These are phyloP conservation scores for Ilyonectria destructans DNA, from an alignment of 2,329 filamentous ascomycete genomes.

Conservation along the genomic window DNA sequence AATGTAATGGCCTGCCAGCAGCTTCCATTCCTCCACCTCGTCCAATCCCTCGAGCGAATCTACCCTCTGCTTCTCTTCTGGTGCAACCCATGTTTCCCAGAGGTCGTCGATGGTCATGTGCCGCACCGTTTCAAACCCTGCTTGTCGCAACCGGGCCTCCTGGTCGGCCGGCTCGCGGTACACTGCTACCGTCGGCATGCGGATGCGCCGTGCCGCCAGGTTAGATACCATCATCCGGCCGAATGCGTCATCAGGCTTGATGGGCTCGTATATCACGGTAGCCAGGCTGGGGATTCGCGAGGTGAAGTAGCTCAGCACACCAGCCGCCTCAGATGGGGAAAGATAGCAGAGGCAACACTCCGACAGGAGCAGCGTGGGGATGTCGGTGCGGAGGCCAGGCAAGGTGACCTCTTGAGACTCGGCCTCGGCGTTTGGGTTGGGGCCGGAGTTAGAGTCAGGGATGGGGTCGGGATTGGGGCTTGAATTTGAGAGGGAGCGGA, in stretches of 20 bases:
- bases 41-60: conserved; percentile 89
- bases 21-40: conserved; percentile 94
- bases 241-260: conserved; percentile 87
- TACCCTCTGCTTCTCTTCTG: conserved; percentile 84
- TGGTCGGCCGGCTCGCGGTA: conserved; percentile 82
- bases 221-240: conserved; percentile 95
- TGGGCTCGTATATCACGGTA: conserved; percentile 90
- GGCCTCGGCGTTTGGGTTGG: not conserved
- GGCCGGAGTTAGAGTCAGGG: not conserved
- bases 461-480: not conserved
- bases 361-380: conserved; percentile 90
- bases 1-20: conserved; percentile 91
- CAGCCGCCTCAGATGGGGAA: conserved; percentile 73
- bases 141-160: conserved; percentile 73
- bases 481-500: conserved; percentile 70
- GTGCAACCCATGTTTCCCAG: conserved; percentile 82
- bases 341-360: conserved; percentile 98
- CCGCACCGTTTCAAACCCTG: conserved; percentile 73
- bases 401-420: conserved; percentile 37
- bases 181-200: conserved; percentile 84
- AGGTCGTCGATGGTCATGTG: conserved; percentile 70
- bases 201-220: conserved; percentile 84
- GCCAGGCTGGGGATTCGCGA: conserved; percentile 64
- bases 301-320: conserved; percentile 78
- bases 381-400: conserved; percentile 65